A percentile compares a stretch with the other conserved stretches of the same genome.
These are phyloP conservation scores for Lonicera japonica DNA, from an alignment of 129 eudicot species.

Conservation along the genomic window DNA sequence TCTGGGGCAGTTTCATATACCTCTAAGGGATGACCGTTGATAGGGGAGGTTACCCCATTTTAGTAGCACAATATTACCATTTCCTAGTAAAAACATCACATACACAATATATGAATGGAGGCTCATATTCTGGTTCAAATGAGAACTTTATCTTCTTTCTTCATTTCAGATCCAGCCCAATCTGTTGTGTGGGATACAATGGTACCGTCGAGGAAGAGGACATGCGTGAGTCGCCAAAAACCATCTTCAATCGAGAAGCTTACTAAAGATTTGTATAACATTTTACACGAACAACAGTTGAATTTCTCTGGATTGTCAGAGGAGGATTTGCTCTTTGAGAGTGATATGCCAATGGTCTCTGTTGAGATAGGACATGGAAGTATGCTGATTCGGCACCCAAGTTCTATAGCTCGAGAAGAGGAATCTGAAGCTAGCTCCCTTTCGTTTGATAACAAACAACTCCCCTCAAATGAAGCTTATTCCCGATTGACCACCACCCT, in stretches of 20 bases:
- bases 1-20: too few relatives aligned
- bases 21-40: too few relatives aligned
- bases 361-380: constrained; percentile 99
- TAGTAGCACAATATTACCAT: too few relatives aligned
- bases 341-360: constrained; percentile 90
- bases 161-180: constrained; percentile 68
- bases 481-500: constrained; percentile 41
- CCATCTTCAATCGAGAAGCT: constrained; percentile 94
- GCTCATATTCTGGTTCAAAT: neutral
- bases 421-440: constrained; percentile 99
- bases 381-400: constrained; percentile 92
- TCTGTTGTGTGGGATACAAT: constrained; percentile 79
- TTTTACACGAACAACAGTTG: constrained; percentile 81
- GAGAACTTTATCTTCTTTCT: neutral
- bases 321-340: constrained; percentile 84
- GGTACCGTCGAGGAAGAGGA: constrained; percentile 92
- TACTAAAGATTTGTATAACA: constrained; percentile 69
- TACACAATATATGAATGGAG: too few relatives aligned
- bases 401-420: constrained; percentile 74
- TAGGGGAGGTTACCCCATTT: too few relatives aligned
- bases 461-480: constrained; percentile 45
- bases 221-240: constrained; percentile 69
- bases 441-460: constrained; percentile 68
- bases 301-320: constrained; percentile 77
- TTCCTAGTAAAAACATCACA: too few relatives aligned